A percentile compares a stretch with the other conserved stretches of the same genome.
phyloP scores from a whole-genome alignment of 176 grass and related monocot genomes.

The Rhynchospora breviuscula region DNA sequence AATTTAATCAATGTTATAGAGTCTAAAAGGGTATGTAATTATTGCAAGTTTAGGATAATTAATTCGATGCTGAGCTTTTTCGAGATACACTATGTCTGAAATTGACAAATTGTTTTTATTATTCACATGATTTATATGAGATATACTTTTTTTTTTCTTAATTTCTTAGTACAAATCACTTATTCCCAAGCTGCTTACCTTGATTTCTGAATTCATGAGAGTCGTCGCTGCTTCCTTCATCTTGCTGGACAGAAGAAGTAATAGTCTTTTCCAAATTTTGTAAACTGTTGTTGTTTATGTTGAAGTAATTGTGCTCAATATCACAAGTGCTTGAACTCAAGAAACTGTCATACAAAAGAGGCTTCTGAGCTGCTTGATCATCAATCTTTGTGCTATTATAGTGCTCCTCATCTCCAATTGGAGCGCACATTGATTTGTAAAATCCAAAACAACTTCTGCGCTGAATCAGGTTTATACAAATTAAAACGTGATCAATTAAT shows the following conservation, averaged over 20 bases:
- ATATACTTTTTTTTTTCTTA: neutral
- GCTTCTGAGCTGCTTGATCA: neutral
- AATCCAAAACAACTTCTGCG: constrained; percentile 24
- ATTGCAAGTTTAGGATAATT: neutral
- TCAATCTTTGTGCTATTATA: neutral
- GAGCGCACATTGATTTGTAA: neutral
- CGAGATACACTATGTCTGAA: neutral
- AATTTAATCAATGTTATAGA: neutral
- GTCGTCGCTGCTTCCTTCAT: constrained; percentile 5
- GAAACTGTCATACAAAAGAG: constrained; percentile 17
- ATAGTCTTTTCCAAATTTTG: constrained; percentile 1
- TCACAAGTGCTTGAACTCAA: constrained; percentile 20
- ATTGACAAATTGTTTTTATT: neutral
- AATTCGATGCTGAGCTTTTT: neutral
- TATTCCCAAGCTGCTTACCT: neutral
- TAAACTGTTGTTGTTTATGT: neutral
- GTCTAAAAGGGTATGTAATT: neutral
- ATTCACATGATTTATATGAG: neutral
- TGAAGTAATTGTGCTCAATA: constrained; percentile 4
- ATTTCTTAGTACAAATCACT: neutral
- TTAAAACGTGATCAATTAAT: constrained; percentile 15
- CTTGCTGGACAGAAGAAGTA: neutral
- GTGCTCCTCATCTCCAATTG: neutral
- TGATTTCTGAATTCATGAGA: constrained; percentile 24
- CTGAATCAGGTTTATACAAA: constrained; percentile 21